Percentiles rank a stretch among this genome's conserved stretches.
Conservation (phyloP, 129 eudicot genomes). For the carrot (Daucus carota) region DH1_v3.0 NC_030384.2:33378501-33379000, state of each 20-base stretch:
- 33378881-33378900: background rate
- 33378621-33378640: too few species aligned
- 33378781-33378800: background rate
- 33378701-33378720: background rate
- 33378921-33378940: background rate
- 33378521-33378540: background rate
- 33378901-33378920: constrained; percentile 3
- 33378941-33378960: background rate
- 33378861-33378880: background rate
- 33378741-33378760: background rate
- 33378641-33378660: background rate
- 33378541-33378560: background rate
- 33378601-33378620: too few species aligned
- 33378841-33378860: background rate
- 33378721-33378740: background rate
- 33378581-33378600: background rate
- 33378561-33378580: background rate
- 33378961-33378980: too few species aligned
- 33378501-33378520: background rate
- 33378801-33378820: background rate
- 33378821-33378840: background rate
- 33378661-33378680: background rate
- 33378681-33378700: background rate
- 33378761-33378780: background rate
- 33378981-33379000: too few species aligned